Conservation (phyloP, 2,329 filamentous ascomycete species). For the Trichoderma oligosporum region DNA sequence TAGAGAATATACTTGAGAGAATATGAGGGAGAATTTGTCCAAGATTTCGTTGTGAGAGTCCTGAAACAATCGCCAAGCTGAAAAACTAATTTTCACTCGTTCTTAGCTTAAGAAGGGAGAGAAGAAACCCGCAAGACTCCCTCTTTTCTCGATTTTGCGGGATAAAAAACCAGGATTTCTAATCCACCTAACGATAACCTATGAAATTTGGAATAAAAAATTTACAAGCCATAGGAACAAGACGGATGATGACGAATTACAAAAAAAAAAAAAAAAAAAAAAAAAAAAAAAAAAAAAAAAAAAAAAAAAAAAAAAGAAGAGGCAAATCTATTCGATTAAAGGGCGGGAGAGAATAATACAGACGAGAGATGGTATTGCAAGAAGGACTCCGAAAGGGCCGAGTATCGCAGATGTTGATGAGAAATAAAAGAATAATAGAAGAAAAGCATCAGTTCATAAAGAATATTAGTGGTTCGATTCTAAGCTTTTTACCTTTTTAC, state of each 20-base stretch:
- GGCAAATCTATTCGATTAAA: too few relatives aligned
- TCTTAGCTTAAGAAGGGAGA: too few relatives aligned
- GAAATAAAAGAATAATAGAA: neutral
- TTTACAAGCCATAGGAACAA: neutral
- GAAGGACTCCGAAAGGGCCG: neutral
- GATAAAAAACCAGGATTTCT: slow-evolving; percentile 6
- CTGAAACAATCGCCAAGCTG: slow-evolving; percentile 6
- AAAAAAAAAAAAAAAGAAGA: neutral
- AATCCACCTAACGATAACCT: neutral
- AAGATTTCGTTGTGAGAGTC: neutral
- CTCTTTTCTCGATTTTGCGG: slow-evolving; percentile 1
- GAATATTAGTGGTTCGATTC: neutral
- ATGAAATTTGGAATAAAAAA: neutral
- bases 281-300: neutral
- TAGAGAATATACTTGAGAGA: too few relatives aligned
- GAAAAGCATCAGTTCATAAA: neutral
- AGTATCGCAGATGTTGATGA: neutral
- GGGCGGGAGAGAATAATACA: too few relatives aligned
- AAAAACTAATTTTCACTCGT: neutral
- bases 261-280: neutral
- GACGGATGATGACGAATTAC: slow-evolving; percentile 5
- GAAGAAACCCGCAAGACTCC: neutral
- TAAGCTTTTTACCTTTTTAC: neutral
- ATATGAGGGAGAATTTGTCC: too few relatives aligned
- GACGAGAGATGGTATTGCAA: too few relatives aligned